Evolutionary conservation across 2,329 filamentous ascomycete species (phyloP), one percentile per base, ranked within the genome.

Genomic region (Colletotrichum siamense): DNA sequence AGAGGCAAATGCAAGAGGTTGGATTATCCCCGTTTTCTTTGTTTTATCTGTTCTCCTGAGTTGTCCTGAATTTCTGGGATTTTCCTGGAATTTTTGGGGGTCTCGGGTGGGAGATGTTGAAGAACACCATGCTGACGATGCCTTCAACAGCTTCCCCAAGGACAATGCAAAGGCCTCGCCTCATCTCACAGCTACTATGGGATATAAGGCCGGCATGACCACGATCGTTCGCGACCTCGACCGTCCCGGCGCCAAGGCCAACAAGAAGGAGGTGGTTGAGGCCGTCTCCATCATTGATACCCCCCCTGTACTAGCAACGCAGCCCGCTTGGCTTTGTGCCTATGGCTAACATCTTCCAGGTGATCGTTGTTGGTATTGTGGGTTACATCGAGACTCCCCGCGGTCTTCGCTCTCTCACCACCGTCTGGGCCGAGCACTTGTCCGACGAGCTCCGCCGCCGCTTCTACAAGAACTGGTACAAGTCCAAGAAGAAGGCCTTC

Each of bases 401-500:
- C 86, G 97, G 97, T 91, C 96, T 99, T 86, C 96, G 97, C 89
- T 99, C 97, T 82, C 96, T 99, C 89, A 98, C 96, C 88, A 99
- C 97, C 87, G 95, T 99, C 88, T 99, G 97, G 97, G 97, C 97
- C 86, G 97, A 99, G 94, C 97, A 99, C 89, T 90, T 99, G 89
- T 95, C 95, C 90, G 97, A 99, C 89, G 97, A 99, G 91, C 87
- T 99, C 89, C 98, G 98, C 94, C 95, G 97, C 86, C 95, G 97
- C 87, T 99, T 99, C 95, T 99, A 99, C 95, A 99, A 99, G 96
- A 99, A 99, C 95, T 99, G 97, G 97, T 99, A 99, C 95, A 98
- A 98, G 95, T 96, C 94, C 93, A 99, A 99, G 96, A 99, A 98
- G 95, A 99, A 99, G 96, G 97, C 97, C 79, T 99, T 99, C 92